These are phyloP conservation scores for Letharia columbiana DNA, from an alignment of 495 filamentous ascomycete species.

Conservation along the genomic window DNA sequence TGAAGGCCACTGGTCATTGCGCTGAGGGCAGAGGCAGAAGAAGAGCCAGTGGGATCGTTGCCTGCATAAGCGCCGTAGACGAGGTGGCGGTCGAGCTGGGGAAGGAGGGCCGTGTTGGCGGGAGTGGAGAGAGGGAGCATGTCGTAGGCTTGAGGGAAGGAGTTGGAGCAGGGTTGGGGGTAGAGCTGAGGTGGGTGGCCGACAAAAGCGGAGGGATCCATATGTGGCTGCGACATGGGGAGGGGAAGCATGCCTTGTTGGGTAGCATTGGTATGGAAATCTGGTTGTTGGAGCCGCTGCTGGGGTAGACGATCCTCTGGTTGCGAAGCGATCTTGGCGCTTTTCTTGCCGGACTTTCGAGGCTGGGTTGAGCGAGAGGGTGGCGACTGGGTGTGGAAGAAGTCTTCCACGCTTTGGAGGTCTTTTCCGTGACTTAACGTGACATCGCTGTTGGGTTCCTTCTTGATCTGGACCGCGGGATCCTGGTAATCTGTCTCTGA, in stretches of 20 bases:
- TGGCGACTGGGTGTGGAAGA: constrained; percentile 76
- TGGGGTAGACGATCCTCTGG: constrained; percentile 21
- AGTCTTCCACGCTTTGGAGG: constrained; percentile 89
- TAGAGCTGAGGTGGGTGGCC: constrained; percentile 27
- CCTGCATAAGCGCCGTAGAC: constrained; percentile 70
- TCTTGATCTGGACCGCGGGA: constrained; percentile 54
- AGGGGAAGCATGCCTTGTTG: constrained; percentile 32
- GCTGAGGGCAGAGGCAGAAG: constrained; percentile 21
- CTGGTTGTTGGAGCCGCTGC: constrained; percentile 25
- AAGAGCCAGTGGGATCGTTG: constrained; percentile 41
- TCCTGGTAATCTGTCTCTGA: constrained; percentile 76
- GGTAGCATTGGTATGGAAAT: constrained; percentile 9
- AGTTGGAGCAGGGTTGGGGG: constrained; percentile 18
- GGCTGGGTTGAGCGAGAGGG: constrained; percentile 43
- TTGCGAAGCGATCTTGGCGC: constrained; percentile 24
- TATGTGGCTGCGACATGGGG: constrained; percentile 31
- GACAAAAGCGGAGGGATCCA: constrained; percentile 31
- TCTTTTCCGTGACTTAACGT: constrained; percentile 79
- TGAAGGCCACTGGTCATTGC: constrained; percentile 18
- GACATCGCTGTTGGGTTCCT: constrained; percentile 68
- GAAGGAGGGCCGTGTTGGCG: constrained; percentile 39
- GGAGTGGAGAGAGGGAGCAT: constrained; percentile 35
- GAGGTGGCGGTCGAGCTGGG: constrained; percentile 66
- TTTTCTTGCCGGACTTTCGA: constrained; percentile 35
- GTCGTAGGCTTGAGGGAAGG: constrained; percentile 28